Percentiles rank a stretch among this genome's conserved stretches.
phyloP scores from a whole-genome alignment of 1,284 basidiomycete species.

The Takashimella tepidaria region DNA sequence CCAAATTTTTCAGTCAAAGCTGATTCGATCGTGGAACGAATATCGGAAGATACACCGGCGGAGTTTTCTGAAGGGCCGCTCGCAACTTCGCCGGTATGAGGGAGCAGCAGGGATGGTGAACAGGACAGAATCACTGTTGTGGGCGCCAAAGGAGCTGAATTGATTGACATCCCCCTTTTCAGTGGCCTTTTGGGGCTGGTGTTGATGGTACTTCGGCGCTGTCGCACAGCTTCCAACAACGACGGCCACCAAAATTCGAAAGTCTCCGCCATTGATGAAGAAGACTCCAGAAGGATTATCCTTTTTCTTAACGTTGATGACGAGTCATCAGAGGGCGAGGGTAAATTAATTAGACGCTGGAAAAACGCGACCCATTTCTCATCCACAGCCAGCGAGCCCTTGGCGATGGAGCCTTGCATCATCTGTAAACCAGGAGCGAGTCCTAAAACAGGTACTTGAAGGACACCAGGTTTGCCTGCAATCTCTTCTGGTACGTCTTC shows the following conservation, averaged over 20 bases:
- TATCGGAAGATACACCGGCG: slow-evolving; percentile 2
- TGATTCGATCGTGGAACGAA: slow-evolving; percentile 21
- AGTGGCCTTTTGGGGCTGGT: slow-evolving; percentile 52
- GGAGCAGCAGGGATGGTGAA: slow-evolving; percentile 62
- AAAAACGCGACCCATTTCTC: slow-evolving; percentile 35
- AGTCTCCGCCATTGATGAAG: slow-evolving; percentile 64
- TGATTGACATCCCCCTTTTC: slow-evolving; percentile 7
- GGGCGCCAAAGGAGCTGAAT: slow-evolving; percentile 45
- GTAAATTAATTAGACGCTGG: slow-evolving; percentile 28
- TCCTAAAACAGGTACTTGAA: not conserved
- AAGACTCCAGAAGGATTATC: slow-evolving; percentile 78
- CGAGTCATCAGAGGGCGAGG: slow-evolving; percentile 6
- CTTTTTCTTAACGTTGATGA: slow-evolving; percentile 44
- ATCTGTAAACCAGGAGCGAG: not conserved
- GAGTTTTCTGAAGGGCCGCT: not conserved
- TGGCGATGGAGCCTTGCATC: not conserved
- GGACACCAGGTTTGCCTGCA: not conserved
- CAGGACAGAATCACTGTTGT: slow-evolving; percentile 77
- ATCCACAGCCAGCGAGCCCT: slow-evolving; percentile 3
- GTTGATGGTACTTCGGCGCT: slow-evolving; percentile 60
- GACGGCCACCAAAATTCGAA: slow-evolving; percentile 73
- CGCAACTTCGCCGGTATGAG: slow-evolving; percentile 25
- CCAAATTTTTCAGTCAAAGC: slow-evolving; percentile 13
- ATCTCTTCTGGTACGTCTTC: slow-evolving; percentile 1
- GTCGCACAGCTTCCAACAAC: slow-evolving; percentile 66